Percentiles rank a stretch among this genome's conserved stretches.
Conservation (phyloP, 495 filamentous ascomycete genomes). For the Aspergillus affinis region DNA sequence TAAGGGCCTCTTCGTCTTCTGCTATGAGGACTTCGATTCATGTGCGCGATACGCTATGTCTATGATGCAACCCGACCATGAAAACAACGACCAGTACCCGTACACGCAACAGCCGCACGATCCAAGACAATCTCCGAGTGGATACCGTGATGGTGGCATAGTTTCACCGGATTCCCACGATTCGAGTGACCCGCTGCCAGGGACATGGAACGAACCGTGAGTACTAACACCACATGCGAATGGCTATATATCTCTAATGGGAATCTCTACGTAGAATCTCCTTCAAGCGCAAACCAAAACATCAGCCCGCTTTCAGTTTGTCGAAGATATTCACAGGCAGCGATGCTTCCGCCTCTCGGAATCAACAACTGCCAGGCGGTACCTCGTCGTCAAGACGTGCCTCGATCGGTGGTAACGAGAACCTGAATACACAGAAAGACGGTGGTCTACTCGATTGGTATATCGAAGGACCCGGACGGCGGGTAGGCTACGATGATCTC, state of each 20-base stretch:
- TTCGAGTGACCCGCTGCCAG: constrained; percentile 50
- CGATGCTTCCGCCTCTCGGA: constrained; percentile 21
- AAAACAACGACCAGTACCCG: constrained; percentile 15
- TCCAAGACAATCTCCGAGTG: constrained; percentile 10
- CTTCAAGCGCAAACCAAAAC: constrained; percentile 83
- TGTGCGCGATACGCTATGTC: constrained; percentile 19
- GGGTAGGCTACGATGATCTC: constrained; percentile 93
- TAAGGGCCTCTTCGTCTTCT: constrained; percentile 16
- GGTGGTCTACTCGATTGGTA: constrained; percentile 78
- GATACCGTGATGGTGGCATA: constrained; percentile 7
- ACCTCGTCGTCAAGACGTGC: constrained; percentile 8
- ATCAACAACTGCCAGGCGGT: constrained; percentile 20
- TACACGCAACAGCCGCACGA: constrained; percentile 12
- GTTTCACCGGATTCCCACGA: constrained; percentile 7
- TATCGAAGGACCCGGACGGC: constrained; percentile 82
- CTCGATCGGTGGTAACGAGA: constrained; percentile 36
- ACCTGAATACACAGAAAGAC: constrained; percentile 57
- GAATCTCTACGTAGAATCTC: constrained; percentile 52
- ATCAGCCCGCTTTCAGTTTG: constrained; percentile 54
- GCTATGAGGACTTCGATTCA: constrained; percentile 11
- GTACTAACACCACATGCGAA: constrained; percentile 4
- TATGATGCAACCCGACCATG: constrained; percentile 15
- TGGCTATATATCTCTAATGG: constrained; percentile 15
- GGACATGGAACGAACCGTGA: constrained; percentile 49
- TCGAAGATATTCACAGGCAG: constrained; percentile 50